Percentiles rank a stretch among this genome's conserved stretches.
These are phyloP conservation scores for Brassica napus DNA, from an alignment of 345 rosid species.

Conservation along the genomic window DNA sequence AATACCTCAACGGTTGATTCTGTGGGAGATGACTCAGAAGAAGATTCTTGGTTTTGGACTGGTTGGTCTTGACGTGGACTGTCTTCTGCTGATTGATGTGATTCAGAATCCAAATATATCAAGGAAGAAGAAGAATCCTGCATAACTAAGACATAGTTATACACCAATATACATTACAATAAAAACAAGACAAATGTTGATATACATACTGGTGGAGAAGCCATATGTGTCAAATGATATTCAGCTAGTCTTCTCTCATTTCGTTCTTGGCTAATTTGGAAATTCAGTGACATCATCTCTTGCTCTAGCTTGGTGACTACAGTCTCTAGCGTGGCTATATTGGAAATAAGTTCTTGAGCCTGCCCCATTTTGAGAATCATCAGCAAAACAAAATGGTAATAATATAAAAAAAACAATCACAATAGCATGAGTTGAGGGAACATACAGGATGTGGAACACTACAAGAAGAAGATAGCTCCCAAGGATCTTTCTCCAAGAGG, in stretches of 20 bases:
- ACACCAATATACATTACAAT: slow-evolving; percentile 9
- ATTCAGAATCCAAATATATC: slow-evolving; percentile 41
- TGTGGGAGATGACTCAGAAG: slow-evolving; percentile 43
- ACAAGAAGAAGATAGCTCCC: slow-evolving; percentile 49
- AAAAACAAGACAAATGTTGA: not conserved
- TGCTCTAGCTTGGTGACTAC: slow-evolving; percentile 74
- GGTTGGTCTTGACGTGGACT: slow-evolving; percentile 35
- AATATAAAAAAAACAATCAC: not conserved
- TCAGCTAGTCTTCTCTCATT: slow-evolving; percentile 85
- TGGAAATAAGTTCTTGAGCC: slow-evolving; percentile 75
- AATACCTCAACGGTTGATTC: slow-evolving; percentile 52
- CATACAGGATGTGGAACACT: slow-evolving; percentile 66
- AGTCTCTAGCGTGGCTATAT: slow-evolving; percentile 64
- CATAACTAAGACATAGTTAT: slow-evolving; percentile 40
- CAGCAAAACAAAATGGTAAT: not conserved
- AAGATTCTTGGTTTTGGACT: slow-evolving; percentile 45
- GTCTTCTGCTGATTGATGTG: slow-evolving; percentile 41
- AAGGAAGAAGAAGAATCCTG: slow-evolving; percentile 48
- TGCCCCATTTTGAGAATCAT: slow-evolving; percentile 37
- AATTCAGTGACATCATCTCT: slow-evolving; percentile 79
- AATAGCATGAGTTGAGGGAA: slow-evolving; percentile 10
- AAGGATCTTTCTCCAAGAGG: slow-evolving; percentile 54
- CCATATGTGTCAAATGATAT: slow-evolving; percentile 61
- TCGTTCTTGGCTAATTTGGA: slow-evolving; percentile 93
- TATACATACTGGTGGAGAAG: slow-evolving; percentile 52